Base-by-base conservation (phyloP, 1,139 yeast species). In the Pichia sp. region DNA sequence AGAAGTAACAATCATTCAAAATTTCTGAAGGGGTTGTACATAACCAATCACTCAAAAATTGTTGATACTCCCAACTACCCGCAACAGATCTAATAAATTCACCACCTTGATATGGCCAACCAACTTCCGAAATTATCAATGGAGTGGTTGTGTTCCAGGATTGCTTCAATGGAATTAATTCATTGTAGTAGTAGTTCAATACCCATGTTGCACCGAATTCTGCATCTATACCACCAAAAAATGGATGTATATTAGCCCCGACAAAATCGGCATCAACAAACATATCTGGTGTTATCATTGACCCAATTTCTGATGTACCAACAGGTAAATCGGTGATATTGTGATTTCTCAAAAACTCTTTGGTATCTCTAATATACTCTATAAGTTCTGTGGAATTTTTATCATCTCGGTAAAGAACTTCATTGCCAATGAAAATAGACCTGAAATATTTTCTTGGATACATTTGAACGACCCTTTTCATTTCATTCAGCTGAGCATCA, bases 71-170 rank as follows among this genome's bases (percentile, higher is more conserved):
- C 2, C 58, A 51, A 2, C 61, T 52, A 3, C 76, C 76, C 0
- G 88, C 85, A 8, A 65, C 61, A 0, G 89, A 69, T 2, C 63
- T 62, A 40, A 67, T 61, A 50, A 69, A 72, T 1, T 44, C 51
- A 0, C 88, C 89, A 8, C 89, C 90, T 2, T 66, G 68, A 45
- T 74, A 77, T 2, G 90, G 90, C 90, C 90, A 84, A 0, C 89
- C 90, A 19, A 82, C 76, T 58, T 83, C 89, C 0, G 86, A 72
- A 2, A 83, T 71, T 3, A 76, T 68, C 14, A 81, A 60, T 3
- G 42, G 36, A 8, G 58, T 52, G n/a, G 50, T 52, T n/a, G 55
- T 40, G 15, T 55, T 46, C 24, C 60, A 54, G 8, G 50, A 42
- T 24, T 54, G 53, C 48, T 50, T 58, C 41, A 58, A 17, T 18